A percentile compares a stretch with the other conserved stretches of the same genome.
These are phyloP conservation scores for Nectriaceae sp. DNA, from an alignment of 2,329 filamentous ascomycete species.

Conservation along the genomic window DNA sequence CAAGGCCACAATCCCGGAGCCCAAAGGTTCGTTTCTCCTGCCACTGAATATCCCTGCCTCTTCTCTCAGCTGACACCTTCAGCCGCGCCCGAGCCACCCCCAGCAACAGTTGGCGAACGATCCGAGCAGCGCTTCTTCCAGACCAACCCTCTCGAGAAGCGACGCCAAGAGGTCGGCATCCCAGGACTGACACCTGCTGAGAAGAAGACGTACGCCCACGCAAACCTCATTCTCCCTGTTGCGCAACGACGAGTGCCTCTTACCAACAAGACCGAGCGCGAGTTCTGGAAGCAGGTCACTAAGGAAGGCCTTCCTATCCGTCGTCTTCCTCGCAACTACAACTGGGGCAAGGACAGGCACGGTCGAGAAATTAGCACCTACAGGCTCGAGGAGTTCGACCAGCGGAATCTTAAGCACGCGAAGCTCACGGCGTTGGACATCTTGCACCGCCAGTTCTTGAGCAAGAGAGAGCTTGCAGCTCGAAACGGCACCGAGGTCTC, in stretches of 20 bases:
- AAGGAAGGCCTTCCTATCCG: conserved; percentile 55
- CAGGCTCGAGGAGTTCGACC: conserved; percentile 46
- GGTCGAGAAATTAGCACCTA: conserved; percentile 54
- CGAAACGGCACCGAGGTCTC: conserved; percentile 29
- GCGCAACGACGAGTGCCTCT: conserved; percentile 37
- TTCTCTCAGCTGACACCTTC: conserved; percentile 8
- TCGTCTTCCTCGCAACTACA: conserved; percentile 39
- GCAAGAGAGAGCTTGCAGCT: conserved; percentile 35
- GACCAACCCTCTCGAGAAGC: conserved; percentile 51
- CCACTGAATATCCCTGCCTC: neutral
- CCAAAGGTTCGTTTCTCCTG: conserved; percentile 16
- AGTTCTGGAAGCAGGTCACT: conserved; percentile 59
- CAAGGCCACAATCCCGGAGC: conserved; percentile 29
- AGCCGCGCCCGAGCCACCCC: conserved; percentile 34
- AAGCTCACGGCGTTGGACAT: conserved; percentile 45
- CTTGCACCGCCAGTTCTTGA: conserved; percentile 47
- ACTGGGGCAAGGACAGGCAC: conserved; percentile 54
- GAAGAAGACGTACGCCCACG: conserved; percentile 49
- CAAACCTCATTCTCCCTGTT: conserved; percentile 46
- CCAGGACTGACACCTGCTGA: conserved; percentile 49
- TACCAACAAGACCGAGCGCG: conserved; percentile 53
- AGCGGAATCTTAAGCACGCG: conserved; percentile 43
- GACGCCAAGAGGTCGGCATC: conserved; percentile 47
- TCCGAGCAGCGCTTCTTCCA: conserved; percentile 49
- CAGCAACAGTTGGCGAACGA: conserved; percentile 51